phyloP scores from a whole-genome alignment of 441 rosid species.

The Dalechampia spathulata region DNA sequence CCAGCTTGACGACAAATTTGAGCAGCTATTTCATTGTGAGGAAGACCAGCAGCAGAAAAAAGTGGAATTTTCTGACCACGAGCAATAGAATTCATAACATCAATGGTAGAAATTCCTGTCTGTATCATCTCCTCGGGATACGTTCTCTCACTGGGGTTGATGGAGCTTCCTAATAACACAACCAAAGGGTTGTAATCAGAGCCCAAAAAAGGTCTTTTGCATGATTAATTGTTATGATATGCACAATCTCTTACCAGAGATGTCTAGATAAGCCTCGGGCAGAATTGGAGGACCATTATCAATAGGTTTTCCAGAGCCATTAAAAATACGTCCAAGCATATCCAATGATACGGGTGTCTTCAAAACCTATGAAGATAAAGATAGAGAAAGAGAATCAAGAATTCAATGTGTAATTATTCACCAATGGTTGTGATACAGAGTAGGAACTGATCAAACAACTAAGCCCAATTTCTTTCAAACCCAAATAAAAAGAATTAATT shows the following conservation, averaged over 20 bases:
- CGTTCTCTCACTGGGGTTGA: constrained; percentile 99
- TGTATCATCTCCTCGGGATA: constrained; percentile 99
- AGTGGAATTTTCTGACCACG: constrained; percentile 98
- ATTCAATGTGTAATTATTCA: neutral
- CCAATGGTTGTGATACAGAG: too few species aligned
- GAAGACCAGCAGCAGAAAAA: constrained; percentile 99
- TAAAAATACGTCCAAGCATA: constrained; percentile 99
- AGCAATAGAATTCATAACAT: constrained; percentile 99
- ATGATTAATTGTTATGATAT: neutral
- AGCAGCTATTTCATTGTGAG: constrained; percentile 98
- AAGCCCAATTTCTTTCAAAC: too few species aligned
- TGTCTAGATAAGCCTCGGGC: constrained; percentile 97
- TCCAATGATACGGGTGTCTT: constrained; percentile 95
- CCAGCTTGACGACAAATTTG: constrained; percentile 99
- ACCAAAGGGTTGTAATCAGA: neutral
- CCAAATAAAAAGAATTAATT: too few species aligned
- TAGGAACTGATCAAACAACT: neutral
- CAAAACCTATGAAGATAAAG: constrained; percentile 50
- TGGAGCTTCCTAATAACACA: constrained; percentile 70
- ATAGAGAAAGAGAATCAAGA: neutral
- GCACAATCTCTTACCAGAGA: constrained; percentile 53
- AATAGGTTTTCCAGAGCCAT: constrained; percentile 99
- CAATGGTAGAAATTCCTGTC: constrained; percentile 98
- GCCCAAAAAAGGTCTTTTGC: neutral
- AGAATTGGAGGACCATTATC: constrained; percentile 98